A percentile compares a stretch with the other conserved stretches of the same genome.
Conservation (phyloP, 2,329 filamentous ascomycete species). For the Epicoccum sorghinum region DNA sequence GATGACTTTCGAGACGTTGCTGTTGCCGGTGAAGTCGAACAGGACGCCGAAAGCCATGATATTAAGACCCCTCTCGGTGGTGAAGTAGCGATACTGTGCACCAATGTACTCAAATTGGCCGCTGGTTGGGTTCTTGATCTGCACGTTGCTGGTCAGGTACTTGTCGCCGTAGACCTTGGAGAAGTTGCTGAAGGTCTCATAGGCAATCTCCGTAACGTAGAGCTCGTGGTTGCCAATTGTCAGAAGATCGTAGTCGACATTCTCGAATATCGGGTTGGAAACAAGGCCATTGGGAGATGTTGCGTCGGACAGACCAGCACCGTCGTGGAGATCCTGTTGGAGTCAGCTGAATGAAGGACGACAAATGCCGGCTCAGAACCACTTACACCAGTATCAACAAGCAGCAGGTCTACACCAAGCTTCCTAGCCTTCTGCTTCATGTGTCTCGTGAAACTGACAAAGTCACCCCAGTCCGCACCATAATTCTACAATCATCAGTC, state of each 20-base stretch:
- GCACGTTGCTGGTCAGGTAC: conserved; percentile 61
- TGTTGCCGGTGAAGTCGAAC: conserved; percentile 61
- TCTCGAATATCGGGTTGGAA: conserved; percentile 60
- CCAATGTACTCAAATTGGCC: conserved; percentile 55
- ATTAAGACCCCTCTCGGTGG: conserved; percentile 51
- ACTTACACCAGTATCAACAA: conserved; percentile 63
- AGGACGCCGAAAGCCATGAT: conserved; percentile 61
- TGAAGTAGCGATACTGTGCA: conserved; percentile 57
- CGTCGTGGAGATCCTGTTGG: conserved; percentile 66
- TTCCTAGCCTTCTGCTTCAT: conserved; percentile 65
- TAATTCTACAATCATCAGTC: conserved; percentile 55
- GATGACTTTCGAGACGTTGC: conserved; percentile 66
- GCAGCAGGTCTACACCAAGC: conserved; percentile 64
- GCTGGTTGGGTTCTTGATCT: conserved; percentile 54
- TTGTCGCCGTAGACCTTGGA: conserved; percentile 62
- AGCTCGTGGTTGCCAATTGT: conserved; percentile 70
- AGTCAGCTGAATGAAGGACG: background rate
- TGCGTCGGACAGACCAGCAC: conserved; percentile 66
- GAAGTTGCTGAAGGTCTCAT: conserved; percentile 66
- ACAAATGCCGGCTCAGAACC: background rate
- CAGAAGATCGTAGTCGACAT: conserved; percentile 60
- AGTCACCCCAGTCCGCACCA: conserved; percentile 71
- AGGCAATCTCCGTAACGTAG: conserved; percentile 66
- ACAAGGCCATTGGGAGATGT: conserved; percentile 63
- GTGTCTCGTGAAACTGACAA: conserved; percentile 63